Percentiles rank a stretch among this genome's conserved stretches.
These are phyloP conservation scores for Phaeosphaeriaceae sp. DNA, from an alignment of 2,329 filamentous ascomycete species.

Conservation along the genomic window DNA sequence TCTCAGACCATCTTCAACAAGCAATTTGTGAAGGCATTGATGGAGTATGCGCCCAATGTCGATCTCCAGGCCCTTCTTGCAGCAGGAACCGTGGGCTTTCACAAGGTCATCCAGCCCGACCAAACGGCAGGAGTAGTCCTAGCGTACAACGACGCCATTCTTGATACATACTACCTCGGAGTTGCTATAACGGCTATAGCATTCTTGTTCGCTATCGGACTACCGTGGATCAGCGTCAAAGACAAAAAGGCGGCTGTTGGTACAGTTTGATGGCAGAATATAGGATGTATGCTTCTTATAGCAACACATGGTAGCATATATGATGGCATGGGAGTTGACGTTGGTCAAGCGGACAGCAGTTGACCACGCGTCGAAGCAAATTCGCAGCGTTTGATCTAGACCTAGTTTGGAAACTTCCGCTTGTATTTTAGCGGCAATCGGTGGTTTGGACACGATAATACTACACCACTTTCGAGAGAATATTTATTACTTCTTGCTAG, in stretches of 20 bases:
- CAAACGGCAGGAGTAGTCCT: conserved; percentile 60
- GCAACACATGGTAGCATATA: background rate
- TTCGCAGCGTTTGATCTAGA: background rate
- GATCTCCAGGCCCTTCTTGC: conserved; percentile 48
- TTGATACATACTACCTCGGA: conserved; percentile 63
- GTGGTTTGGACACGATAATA: background rate
- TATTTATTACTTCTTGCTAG: background rate
- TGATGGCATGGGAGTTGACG: too few species aligned
- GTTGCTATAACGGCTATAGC: conserved; percentile 15
- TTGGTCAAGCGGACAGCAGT: too few species aligned
- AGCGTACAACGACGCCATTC: conserved; percentile 68
- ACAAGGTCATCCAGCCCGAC: conserved; percentile 57
- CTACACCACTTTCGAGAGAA: background rate
- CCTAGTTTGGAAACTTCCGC: background rate
- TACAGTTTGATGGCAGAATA: background rate
- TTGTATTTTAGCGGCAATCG: background rate
- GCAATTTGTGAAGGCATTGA: conserved; percentile 62
- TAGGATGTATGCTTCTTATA: background rate
- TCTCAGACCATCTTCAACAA: conserved; percentile 72
- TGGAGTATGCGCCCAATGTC: conserved; percentile 43
- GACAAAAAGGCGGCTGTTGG: conserved; percentile 18
- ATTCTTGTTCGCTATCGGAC: conserved; percentile 57
- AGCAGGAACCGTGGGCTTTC: conserved; percentile 63
- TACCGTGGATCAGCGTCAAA: conserved; percentile 68
- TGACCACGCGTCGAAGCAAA: too few species aligned